A percentile compares a stretch with the other conserved stretches of the same genome.
phyloP scores from a whole-genome alignment of 495 filamentous ascomycete genomes.

The Penicillium canescens region DNA sequence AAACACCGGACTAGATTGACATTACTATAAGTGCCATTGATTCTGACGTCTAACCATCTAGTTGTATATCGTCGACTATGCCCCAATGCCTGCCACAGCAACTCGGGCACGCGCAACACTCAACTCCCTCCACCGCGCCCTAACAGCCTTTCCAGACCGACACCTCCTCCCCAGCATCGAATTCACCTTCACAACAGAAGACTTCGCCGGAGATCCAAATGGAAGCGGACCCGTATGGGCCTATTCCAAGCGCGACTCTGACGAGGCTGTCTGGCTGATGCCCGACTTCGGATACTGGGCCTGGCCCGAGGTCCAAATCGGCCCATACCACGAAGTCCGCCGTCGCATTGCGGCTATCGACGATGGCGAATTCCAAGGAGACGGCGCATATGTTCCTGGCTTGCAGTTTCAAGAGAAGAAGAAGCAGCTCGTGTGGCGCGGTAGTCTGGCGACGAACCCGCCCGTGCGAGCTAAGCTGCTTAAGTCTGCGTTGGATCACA shows the following conservation, averaged over 20 bases:
- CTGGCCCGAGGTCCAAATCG: conserved; percentile 64
- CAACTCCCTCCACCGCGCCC: conserved; percentile 39
- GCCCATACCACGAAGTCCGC: conserved; percentile 55
- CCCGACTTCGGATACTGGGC: conserved; percentile 81
- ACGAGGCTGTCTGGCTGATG: conserved; percentile 64
- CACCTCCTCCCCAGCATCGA: conserved; percentile 59
- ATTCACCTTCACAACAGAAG: conserved; percentile 56
- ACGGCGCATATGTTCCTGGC: conserved; percentile 16
- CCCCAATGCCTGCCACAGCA: conserved; percentile 31
- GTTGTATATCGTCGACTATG: conserved; percentile 43
- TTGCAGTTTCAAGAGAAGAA: conserved; percentile 51
- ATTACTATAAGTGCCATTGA: not conserved
- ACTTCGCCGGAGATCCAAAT: conserved; percentile 33
- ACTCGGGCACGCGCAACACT: conserved; percentile 42
- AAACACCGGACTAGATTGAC: not conserved
- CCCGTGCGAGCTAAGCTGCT: conserved; percentile 47
- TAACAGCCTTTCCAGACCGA: conserved; percentile 43
- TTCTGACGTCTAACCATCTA: conserved; percentile 10
- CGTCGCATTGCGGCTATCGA: conserved; percentile 39
- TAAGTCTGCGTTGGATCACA: conserved; percentile 38
- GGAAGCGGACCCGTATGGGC: conserved; percentile 48
- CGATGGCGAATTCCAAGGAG: conserved; percentile 20
- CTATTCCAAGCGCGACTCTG: conserved; percentile 46
- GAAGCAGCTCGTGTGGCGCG: conserved; percentile 70
- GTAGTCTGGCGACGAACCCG: conserved; percentile 42